Conservation (phyloP, 257 asterid genomes). For the Knoxia roxburghii region DNA sequence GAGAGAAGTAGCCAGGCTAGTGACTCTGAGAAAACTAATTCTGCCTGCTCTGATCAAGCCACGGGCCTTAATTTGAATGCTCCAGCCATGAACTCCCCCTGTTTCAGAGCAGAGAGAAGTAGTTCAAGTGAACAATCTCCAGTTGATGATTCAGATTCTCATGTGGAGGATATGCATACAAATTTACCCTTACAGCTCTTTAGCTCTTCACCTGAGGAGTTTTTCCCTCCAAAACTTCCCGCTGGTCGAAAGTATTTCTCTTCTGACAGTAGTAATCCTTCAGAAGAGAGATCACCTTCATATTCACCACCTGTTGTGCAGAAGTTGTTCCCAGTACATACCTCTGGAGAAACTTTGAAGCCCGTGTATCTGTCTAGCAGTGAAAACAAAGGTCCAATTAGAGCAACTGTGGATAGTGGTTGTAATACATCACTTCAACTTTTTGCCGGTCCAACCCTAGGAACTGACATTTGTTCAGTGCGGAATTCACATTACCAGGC, state of each 20-base stretch:
- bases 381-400: slow-evolving; percentile 31
- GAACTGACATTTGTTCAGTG: slow-evolving; percentile 39
- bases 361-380: slow-evolving; percentile 29
- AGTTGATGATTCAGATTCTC: slow-evolving; percentile 44
- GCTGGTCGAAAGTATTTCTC: slow-evolving; percentile 49
- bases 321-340: slow-evolving; percentile 58
- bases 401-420: slow-evolving; percentile 30
- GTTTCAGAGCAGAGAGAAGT: slow-evolving; percentile 49
- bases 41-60: slow-evolving; percentile 38
- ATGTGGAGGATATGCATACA: slow-evolving; percentile 34
- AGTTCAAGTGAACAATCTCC: slow-evolving; percentile 53
- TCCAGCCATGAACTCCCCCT: slow-evolving; percentile 28
- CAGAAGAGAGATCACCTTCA: slow-evolving; percentile 56
- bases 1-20: slow-evolving; percentile 55
- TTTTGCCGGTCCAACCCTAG: slow-evolving; percentile 45
- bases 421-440: slow-evolving; percentile 66
- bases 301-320: slow-evolving; percentile 66
- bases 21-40: slow-evolving; percentile 66
- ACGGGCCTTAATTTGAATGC: slow-evolving; percentile 35
- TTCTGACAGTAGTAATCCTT: slow-evolving; percentile 67
- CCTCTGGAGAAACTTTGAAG: slow-evolving; percentile 39
- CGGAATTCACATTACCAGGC: slow-evolving; percentile 53
- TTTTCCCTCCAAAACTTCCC: slow-evolving; percentile 35
- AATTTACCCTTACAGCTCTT: slow-evolving; percentile 53
- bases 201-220: slow-evolving; percentile 58